Base-by-base conservation (phyloP, 2,329 filamentous ascomycete genomes). In the Nigrospora osmanthi region DNA sequence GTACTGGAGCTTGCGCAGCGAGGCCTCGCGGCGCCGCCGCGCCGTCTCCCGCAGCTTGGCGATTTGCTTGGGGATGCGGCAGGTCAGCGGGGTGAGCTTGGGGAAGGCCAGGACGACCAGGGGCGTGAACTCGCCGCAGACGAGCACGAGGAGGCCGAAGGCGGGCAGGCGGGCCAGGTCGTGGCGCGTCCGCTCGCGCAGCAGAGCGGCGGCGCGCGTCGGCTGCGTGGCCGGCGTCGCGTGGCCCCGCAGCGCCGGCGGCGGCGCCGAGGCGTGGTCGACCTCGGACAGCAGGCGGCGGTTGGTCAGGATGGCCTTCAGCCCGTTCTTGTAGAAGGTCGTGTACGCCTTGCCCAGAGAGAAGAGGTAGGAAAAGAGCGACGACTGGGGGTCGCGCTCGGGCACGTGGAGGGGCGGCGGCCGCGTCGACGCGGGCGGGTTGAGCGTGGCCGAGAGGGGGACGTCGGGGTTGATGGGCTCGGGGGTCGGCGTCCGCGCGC, bases 51-150 rank as follows among this genome's bases (percentile, higher is more conserved):
- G 66, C 47, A 80, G 65, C 35, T 80, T 74, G 33, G 73, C 68
- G 7, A 87, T 69, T 67, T 96, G 91, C 35, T 68, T 70, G 0
- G 91, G 91, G 47, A 96, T 85, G 11, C 89, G 79, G 63, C 91
- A 96, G 0, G 88, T 85, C 54, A 80, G 80, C 0, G 91, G 91
- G 23, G 95, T 85, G 17, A 89, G 70, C 34, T 69, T 69, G 16
- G 82, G 81, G 23, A 95, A 68, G 31, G 81, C 76, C 7, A 89
- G 69, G 1, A 95, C 84, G 6, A 94, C 66, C 6, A 97, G 59
- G 0, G 90, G 89, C 2, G 90, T 87, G 66, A 95, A 84, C 65
- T 97, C 91, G 23, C 89, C 91, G 60, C 86, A 87, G 14, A 95
- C 50, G 1, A 91, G 56, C 7, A 95, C 72, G 41, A 96, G 68